These are phyloP conservation scores for Fusarium sp. DNA, from an alignment of 2,329 filamentous ascomycete genomes.

Conservation along the genomic window DNA sequence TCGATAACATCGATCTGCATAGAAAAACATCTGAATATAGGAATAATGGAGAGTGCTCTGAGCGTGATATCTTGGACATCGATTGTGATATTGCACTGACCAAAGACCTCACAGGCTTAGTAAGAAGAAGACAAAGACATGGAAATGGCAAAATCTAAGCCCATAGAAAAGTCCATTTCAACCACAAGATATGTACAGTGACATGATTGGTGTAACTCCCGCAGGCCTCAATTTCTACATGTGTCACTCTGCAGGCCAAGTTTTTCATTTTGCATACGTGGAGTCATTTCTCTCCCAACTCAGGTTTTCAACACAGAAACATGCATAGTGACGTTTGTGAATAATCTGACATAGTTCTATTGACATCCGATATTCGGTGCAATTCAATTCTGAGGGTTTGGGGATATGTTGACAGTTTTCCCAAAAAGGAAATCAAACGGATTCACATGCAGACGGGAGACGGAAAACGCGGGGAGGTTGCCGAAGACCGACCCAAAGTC, in stretches of 20 bases:
- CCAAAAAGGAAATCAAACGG: constrained; percentile 12
- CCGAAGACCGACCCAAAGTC: constrained; percentile 13
- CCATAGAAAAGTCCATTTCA: background rate
- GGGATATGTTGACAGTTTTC: background rate
- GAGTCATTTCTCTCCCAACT: background rate
- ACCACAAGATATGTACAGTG: background rate
- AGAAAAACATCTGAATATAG: background rate
- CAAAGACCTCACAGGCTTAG: background rate
- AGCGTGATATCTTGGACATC: background rate
- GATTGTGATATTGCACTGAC: background rate
- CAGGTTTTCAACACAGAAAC: background rate
- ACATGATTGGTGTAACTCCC: background rate
- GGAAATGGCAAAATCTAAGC: background rate
- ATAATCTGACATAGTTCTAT: background rate
- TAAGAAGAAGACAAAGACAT: background rate
- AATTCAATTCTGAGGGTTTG: background rate
- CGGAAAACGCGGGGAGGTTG: constrained; percentile 16
- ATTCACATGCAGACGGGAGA: constrained; percentile 9
- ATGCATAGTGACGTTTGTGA: background rate
- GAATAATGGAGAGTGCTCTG: background rate
- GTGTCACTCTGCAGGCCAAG: background rate
- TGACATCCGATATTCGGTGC: background rate
- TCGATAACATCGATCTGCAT: background rate
- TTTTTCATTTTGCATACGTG: background rate
- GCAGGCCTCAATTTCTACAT: constrained; percentile 1